Percentiles rank a stretch among this genome's conserved stretches.
These are phyloP conservation scores for Nicotiana benthamiana DNA, from an alignment of 257 asterid genomes.

Conservation along the genomic window DNA sequence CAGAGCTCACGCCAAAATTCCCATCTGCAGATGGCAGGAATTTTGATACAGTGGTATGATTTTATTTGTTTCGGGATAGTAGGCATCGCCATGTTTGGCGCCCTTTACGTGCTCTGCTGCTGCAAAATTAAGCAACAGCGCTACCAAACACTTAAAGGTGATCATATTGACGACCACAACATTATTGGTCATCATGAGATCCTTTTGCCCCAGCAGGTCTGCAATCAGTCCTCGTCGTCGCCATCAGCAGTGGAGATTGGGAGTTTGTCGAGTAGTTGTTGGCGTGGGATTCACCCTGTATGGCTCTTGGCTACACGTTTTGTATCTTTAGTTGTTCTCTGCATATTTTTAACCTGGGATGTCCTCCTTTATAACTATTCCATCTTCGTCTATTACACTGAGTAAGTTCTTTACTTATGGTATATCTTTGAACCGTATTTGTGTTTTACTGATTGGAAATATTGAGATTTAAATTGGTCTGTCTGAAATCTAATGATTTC, in stretches of 20 bases:
- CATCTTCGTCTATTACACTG: constrained; percentile 8
- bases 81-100: background rate
- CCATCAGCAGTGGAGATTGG: too few species aligned
- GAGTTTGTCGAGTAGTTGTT: background rate
- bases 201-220: background rate
- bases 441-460: background rate
- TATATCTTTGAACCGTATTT: background rate
- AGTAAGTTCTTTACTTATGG: background rate
- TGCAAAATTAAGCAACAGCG: background rate
- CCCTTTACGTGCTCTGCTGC: background rate
- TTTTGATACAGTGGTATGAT: constrained; percentile 8
- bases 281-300: constrained; percentile 3
- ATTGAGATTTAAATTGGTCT: background rate
- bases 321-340: background rate
- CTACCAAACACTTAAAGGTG: background rate
- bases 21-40: background rate
- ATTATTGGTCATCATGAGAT: background rate
- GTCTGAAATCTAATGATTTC: background rate
- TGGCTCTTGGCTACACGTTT: constrained; percentile 6
- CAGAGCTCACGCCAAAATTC: background rate
- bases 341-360: constrained; percentile 5
- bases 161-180: background rate
- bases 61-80: constrained; percentile 10
- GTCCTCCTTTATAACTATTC: background rate
- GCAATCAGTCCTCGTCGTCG: too few species aligned